Conservation (phyloP, 305 asterid species). For the Rubia peregrina region DNA sequence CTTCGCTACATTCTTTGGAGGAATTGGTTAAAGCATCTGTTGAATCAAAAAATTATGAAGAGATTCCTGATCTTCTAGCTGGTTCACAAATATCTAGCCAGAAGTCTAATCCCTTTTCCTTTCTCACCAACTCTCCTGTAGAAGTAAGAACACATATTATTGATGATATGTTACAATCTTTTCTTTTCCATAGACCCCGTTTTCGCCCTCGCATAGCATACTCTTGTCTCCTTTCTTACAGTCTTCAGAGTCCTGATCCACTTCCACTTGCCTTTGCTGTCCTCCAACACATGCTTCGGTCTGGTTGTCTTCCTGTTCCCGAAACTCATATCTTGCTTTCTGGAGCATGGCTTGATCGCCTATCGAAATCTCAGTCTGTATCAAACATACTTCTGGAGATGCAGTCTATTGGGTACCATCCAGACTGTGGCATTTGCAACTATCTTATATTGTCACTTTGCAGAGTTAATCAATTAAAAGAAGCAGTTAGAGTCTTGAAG, state of each 20-base stretch:
- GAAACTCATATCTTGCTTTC: conserved; percentile 58
- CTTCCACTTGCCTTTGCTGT: conserved; percentile 60
- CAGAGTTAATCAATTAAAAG: conserved; percentile 43
- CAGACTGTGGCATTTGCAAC: conserved; percentile 63
- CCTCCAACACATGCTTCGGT: conserved; percentile 62
- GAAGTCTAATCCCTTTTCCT: conserved; percentile 52
- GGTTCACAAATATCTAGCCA: conserved; percentile 21
- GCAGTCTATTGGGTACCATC: conserved; percentile 52
- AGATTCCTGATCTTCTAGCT: conserved; percentile 53
- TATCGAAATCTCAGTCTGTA: conserved; percentile 25
- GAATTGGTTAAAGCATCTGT: conserved; percentile 50
- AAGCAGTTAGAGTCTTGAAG: conserved; percentile 44
- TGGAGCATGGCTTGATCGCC: conserved; percentile 46
- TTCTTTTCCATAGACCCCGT: conserved; percentile 54
- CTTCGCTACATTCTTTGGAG: conserved; percentile 29
- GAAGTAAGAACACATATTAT: conserved; percentile 27
- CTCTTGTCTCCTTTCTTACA: conserved; percentile 53
- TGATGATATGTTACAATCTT: conserved; percentile 51
- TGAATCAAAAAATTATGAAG: conserved; percentile 36
- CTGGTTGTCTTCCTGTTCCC: conserved; percentile 60
- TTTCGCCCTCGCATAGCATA: conserved; percentile 39
- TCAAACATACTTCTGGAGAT: conserved; percentile 38
- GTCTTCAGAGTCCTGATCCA: conserved; percentile 42
- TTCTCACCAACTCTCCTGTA: conserved; percentile 40
- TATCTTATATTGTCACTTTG: conserved; percentile 63